Conservation (phyloP, 2,329 filamentous ascomycete genomes). For the Lasiodiplodia sp. region DNA sequence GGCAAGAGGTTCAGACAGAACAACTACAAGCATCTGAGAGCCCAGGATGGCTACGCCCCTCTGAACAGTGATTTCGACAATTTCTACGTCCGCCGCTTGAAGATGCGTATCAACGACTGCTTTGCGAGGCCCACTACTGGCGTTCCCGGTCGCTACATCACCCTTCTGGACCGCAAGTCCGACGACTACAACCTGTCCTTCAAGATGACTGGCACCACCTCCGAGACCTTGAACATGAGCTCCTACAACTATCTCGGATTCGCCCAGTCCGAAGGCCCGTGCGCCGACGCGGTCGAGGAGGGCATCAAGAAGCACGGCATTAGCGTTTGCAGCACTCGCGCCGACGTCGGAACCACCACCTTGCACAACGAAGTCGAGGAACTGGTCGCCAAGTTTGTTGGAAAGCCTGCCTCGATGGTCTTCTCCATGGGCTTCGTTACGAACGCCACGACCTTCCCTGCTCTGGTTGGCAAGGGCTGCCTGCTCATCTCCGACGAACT, state of each 20-base stretch:
- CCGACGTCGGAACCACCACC: constrained; percentile 86
- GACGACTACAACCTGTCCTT: constrained; percentile 93
- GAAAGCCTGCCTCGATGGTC: constrained; percentile 92
- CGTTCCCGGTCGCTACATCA: constrained; percentile 93
- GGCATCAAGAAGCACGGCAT: constrained; percentile 85
- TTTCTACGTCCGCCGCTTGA: constrained; percentile 92
- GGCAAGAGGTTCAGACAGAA: constrained; percentile 91
- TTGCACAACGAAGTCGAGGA: constrained; percentile 88
- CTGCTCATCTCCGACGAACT: constrained; percentile 96
- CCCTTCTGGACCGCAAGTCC: constrained; percentile 86
- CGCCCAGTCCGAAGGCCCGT: constrained; percentile 95
- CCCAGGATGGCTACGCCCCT: constrained; percentile 88
- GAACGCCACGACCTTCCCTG: constrained; percentile 91
- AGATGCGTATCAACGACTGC: constrained; percentile 95
- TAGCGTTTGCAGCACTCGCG: constrained; percentile 79
- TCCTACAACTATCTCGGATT: constrained; percentile 99
- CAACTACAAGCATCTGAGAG: constrained; percentile 83
- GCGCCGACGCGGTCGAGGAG: constrained; percentile 90
- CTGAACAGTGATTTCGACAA: constrained; percentile 99
- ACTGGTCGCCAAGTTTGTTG: constrained; percentile 87
- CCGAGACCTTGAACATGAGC: constrained; percentile 97
- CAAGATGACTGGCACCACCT: constrained; percentile 85
- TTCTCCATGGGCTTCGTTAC: constrained; percentile 99
- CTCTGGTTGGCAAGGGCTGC: constrained; percentile 89
- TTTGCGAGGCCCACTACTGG: constrained; percentile 92